phyloP scores from a whole-genome alignment of 768 basidiomycete genomes.

The Cyclocybe aegerita region DNA sequence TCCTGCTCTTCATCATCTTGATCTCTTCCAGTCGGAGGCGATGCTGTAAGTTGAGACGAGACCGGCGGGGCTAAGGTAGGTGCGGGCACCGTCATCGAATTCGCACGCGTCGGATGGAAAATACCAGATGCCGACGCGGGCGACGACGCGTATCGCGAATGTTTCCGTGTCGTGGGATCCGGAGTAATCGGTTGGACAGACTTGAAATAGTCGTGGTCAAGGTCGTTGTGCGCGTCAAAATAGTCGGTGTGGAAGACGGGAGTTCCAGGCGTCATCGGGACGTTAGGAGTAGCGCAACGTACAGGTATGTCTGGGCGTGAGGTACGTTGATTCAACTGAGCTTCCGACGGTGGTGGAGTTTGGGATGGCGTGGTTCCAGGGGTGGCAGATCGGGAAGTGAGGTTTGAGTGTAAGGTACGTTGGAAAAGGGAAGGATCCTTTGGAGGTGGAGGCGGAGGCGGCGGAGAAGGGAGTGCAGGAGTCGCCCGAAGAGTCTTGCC shows the following conservation, averaged over 20 bases:
- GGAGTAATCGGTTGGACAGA: not conserved
- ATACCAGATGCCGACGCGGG: constrained; percentile 6
- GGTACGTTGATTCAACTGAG: too few relatives aligned
- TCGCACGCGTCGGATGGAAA: constrained; percentile 18
- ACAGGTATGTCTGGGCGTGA: too few relatives aligned
- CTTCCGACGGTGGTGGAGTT: not conserved
- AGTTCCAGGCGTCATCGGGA: too few relatives aligned
- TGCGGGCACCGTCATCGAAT: constrained; percentile 26
- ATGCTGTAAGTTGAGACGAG: constrained; percentile 20
- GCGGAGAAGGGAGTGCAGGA: not conserved
- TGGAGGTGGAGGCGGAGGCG: not conserved
- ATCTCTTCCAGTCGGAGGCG: not conserved
- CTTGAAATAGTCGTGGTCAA: constrained; percentile 37
- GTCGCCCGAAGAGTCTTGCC: not conserved
- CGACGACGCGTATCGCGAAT: constrained; percentile 2
- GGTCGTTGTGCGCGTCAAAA: constrained; percentile 26
- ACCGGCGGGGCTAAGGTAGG: constrained; percentile 37
- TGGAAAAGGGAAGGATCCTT: not conserved
- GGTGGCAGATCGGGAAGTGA: constrained; percentile 1
- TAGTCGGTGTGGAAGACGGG: constrained; percentile 3
- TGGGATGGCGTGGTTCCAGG: constrained; percentile 12
- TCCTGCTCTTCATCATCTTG: not conserved
- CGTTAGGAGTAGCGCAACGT: too few relatives aligned
- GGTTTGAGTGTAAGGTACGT: constrained; percentile 3
- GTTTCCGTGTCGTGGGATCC: too few relatives aligned